phyloP scores from a whole-genome alignment of 148 eudicot species.

The Selenicereus undatus region DNA sequence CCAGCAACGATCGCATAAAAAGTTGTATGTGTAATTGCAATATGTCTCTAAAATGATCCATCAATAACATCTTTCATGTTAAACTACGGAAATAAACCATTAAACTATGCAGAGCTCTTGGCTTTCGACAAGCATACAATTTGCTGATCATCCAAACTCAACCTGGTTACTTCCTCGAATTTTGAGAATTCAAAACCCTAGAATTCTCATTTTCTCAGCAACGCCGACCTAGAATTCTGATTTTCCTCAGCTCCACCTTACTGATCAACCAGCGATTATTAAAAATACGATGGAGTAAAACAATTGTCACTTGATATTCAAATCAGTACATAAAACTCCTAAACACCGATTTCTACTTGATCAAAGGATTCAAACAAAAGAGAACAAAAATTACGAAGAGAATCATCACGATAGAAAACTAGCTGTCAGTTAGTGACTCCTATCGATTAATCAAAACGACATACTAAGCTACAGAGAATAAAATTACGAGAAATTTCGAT shows the following conservation, averaged over 20 bases:
- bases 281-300: not conserved
- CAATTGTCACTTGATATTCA: not conserved
- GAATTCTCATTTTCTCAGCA: not conserved
- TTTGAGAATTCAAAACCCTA: not conserved
- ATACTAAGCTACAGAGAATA: not conserved
- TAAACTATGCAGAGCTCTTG: not conserved
- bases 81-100: not conserved
- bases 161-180: not conserved
- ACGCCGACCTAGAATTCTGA: too few relatives aligned
- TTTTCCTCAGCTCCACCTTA: too few relatives aligned
- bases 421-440: too few relatives aligned
- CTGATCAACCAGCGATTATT: not conserved
- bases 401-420: not conserved
- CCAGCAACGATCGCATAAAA: not conserved
- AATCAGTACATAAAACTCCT: not conserved
- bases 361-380: not conserved
- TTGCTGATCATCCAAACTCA: not conserved
- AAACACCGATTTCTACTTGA: not conserved
- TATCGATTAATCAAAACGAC: too few relatives aligned
- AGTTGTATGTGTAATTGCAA: not conserved
- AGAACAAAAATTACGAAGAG: not conserved
- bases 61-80: not conserved
- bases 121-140: not conserved
- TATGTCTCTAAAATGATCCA: not conserved
- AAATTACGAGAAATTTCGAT: not conserved